These are phyloP conservation scores for Magnolia kwangsiensis DNA, from an alignment of 164 flowering plant species.

Conservation along the genomic window DNA sequence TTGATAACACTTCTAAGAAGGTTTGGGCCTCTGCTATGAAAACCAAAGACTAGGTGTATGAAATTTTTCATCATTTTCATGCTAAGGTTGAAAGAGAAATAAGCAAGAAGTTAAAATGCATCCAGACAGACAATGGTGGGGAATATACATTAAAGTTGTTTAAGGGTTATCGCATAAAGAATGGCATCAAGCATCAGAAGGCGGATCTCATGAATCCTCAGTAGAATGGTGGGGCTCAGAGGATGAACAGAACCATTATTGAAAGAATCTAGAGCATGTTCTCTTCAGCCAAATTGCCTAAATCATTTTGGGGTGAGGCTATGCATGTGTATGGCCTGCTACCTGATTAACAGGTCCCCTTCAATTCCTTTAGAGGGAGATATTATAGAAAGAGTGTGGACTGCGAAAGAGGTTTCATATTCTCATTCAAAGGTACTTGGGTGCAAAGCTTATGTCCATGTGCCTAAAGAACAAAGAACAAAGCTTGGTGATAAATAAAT, in stretches of 20 bases:
- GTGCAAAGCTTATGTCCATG: not conserved
- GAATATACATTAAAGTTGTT: not conserved
- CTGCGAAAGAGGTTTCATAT: not conserved
- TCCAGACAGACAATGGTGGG: not conserved
- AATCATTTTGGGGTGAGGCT: conserved; percentile 4
- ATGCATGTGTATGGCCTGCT: not conserved
- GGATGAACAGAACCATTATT: too few relatives aligned
- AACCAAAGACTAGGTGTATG: not conserved
- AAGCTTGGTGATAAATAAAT: not conserved
- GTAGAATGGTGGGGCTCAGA: not conserved
- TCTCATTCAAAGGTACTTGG: too few relatives aligned
- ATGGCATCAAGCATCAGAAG: not conserved
- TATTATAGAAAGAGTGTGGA: not conserved
- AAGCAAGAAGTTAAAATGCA: not conserved
- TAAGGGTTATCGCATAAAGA: not conserved
- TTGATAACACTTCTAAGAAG: not conserved
- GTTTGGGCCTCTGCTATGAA: not conserved
- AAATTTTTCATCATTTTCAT: not conserved
- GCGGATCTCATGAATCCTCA: not conserved
- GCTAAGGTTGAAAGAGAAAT: not conserved
- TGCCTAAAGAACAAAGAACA: not conserved
- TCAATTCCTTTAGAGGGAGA: not conserved
- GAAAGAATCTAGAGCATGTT: too few relatives aligned
- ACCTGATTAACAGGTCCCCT: not conserved
- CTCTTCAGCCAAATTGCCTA: not conserved